These are phyloP conservation scores for Daldinia concentrica DNA, from an alignment of 495 filamentous ascomycete species.

Conservation along the genomic window DNA sequence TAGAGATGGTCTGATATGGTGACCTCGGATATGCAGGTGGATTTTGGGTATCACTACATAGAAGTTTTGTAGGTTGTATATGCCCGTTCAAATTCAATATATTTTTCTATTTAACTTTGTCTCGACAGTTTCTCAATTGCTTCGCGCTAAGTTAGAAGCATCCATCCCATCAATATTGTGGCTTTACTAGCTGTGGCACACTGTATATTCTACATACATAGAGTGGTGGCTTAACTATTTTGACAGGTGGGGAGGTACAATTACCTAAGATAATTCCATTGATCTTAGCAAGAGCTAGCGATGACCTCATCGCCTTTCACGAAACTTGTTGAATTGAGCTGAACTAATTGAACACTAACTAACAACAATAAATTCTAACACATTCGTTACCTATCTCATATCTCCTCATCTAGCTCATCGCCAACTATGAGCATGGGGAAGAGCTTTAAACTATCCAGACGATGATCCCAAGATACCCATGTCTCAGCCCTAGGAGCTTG, in stretches of 20 bases:
- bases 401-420: neutral
- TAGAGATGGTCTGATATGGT: conserved; percentile 26
- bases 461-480: conserved; percentile 45
- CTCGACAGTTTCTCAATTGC: neutral
- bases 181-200: neutral
- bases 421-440: conserved; percentile 29
- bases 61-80: too few relatives aligned
- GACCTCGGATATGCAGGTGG: conserved; percentile 8
- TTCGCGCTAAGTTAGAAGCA: neutral
- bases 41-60: neutral
- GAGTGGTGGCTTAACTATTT: neutral
- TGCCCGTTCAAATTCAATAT: neutral
- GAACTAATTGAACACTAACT: conserved; percentile 15
- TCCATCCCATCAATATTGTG: neutral
- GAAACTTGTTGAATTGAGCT: conserved; percentile 22
- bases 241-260: neutral
- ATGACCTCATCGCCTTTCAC: conserved; percentile 44
- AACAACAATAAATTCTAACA: neutral
- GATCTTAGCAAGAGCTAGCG: conserved; percentile 21
- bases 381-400: neutral
- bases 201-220: too few relatives aligned
- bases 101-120: conserved; percentile 1
- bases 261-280: conserved; percentile 6
- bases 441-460: conserved; percentile 6
- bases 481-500: conserved; percentile 47